These are phyloP conservation scores for Sphaceloma murrayae DNA, from an alignment of 2,329 filamentous ascomycete genomes.

Conservation along the genomic window DNA sequence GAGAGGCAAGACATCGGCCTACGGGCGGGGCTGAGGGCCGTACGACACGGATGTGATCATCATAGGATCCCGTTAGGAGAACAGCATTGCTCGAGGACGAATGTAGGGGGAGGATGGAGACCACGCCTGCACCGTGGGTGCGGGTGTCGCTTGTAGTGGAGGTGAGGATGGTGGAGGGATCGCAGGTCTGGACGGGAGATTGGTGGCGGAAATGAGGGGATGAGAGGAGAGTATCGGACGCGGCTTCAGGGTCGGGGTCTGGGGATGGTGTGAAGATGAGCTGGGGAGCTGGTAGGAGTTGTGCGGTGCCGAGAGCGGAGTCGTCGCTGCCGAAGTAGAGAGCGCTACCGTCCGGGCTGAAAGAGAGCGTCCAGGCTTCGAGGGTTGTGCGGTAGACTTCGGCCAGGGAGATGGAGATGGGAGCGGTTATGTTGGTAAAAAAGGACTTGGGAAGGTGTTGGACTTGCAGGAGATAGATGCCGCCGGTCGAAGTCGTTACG, in stretches of 20 bases:
- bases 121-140: constrained; percentile 73
- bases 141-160: constrained; percentile 27
- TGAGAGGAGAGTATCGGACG: constrained; percentile 22
- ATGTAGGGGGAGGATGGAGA: constrained; percentile 65
- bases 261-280: not conserved
- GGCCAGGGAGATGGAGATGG: constrained; percentile 25
- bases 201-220: not conserved
- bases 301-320: constrained; percentile 40
- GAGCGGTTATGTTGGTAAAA: constrained; percentile 19
- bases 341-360: constrained; percentile 32
- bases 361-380: constrained; percentile 66
- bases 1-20: constrained; percentile 50
- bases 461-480: constrained; percentile 37
- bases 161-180: constrained; percentile 52
- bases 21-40: constrained; percentile 32
- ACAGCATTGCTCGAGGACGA: constrained; percentile 41
- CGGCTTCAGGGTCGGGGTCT: constrained; percentile 25
- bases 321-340: constrained; percentile 70
- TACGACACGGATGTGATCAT: constrained; percentile 68
- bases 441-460: not conserved
- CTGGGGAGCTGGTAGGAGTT: not conserved
- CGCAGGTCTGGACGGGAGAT: constrained; percentile 33
- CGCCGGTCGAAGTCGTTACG: constrained; percentile 61
- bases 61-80: constrained; percentile 81
- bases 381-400: constrained; percentile 29